Base-by-base conservation (phyloP, 768 basidiomycete species). In the Russula ochroleuca region DNA sequence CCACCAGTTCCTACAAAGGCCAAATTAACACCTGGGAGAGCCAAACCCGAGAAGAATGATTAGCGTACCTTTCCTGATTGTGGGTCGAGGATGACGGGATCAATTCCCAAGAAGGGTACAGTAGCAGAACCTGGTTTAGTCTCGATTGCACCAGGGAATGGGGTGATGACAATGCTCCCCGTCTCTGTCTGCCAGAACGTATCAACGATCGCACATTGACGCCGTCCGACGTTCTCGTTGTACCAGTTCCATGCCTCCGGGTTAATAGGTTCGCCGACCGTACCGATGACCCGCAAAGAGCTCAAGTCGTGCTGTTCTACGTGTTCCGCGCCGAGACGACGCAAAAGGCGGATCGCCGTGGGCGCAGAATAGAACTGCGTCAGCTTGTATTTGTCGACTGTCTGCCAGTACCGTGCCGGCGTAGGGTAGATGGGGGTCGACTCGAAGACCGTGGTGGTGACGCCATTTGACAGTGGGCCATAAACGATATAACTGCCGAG, bases 191-290 rank as follows among this genome's bases (percentile, higher is more conserved):
- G 95, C 92, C 92, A 94, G 77, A 85, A 94, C 4, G 92, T 96
- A 76, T 97, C 94, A 47, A 96, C 94, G 68, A 98, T 86, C 7
- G 96, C 93, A 72, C 92, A 95, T 74, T 98, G 83, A 68, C 76
- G 80, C 71, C 83, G 82, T 11, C 96, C 97, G 59, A 97, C 94
- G 71, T 93, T 85, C 71, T 97, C 94, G 74, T 96, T 94, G 77
- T 95, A 97, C 96, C 96, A 98, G 70, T 95, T 84, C 96, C 97
- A 98, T 13, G 96, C 96, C 74, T 98, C 96, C 31, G 95, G 94
- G 76, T 98, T 98, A 80, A 99, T 98, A 1, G 97, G 97, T 77
- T 99, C 97, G 60, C 96, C 97, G 50, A 98, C 97, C 63, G 82
- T 87, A 25, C 97, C 96, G 43, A 99, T 78, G 8, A 97, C 88